These are phyloP conservation scores for Echites panduratus DNA, from an alignment of 257 asterid species.

Conservation along the genomic window DNA sequence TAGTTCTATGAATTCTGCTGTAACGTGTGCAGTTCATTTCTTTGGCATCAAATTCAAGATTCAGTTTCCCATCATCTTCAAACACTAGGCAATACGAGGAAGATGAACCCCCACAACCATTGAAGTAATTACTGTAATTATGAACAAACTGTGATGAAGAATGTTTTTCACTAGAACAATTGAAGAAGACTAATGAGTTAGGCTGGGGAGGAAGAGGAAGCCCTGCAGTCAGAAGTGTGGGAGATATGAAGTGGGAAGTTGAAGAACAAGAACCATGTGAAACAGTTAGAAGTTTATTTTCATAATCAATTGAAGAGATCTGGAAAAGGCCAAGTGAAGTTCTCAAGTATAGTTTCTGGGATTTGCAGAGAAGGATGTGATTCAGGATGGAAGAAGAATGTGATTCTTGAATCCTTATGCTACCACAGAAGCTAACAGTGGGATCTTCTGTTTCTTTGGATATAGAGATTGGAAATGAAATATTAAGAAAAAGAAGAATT, in stretches of 20 bases:
- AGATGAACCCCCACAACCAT: background rate
- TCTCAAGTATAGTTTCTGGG: slow-evolving; percentile 33
- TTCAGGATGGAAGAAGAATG: slow-evolving; percentile 22
- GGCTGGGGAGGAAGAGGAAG: slow-evolving; percentile 29
- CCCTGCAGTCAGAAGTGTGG: slow-evolving; percentile 36
- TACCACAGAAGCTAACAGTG: slow-evolving; percentile 27
- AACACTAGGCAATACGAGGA: slow-evolving; percentile 4
- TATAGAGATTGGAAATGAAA: slow-evolving; percentile 10
- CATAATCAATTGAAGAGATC: slow-evolving; percentile 38
- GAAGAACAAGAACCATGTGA: slow-evolving; percentile 36
- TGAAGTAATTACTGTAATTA: background rate
- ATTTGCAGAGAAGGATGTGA: slow-evolving; percentile 42
- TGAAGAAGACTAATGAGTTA: slow-evolving; percentile 35
- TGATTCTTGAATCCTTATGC: slow-evolving; percentile 27
- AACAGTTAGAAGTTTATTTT: slow-evolving; percentile 29
- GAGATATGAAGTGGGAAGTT: slow-evolving; percentile 29
- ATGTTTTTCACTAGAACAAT: slow-evolving; percentile 24
- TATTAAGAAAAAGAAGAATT: slow-evolving; percentile 18
- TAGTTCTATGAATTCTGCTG: slow-evolving; percentile 24
- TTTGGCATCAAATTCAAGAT: slow-evolving; percentile 24
- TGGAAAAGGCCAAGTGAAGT: slow-evolving; percentile 46
- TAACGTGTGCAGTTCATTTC: slow-evolving; percentile 42
- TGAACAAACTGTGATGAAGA: background rate
- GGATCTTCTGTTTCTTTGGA: slow-evolving; percentile 22
- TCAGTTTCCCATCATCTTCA: slow-evolving; percentile 18